Evolutionary conservation across 176 grass and related monocot species (phyloP), one percentile per base, ranked within the genome.

Genomic region (Carex myosuroides): DNA sequence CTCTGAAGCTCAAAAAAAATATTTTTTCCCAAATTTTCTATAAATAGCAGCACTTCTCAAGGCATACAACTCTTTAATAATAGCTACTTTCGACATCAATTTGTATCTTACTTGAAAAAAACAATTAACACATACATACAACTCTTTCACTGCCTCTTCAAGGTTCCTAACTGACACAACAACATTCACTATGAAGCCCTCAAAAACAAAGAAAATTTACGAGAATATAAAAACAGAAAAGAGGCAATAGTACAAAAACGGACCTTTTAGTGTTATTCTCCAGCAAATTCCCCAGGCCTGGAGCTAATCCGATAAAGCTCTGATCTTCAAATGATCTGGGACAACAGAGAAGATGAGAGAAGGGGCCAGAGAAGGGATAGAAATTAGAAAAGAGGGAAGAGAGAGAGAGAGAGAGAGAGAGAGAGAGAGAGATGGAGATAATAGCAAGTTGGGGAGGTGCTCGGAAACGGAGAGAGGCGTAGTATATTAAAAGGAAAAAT

Each of bases 311-410:
- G 73, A 70, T 70, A 87, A 81, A 83, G 52, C 76, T 82, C 32
- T 10, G 82, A 66, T 81, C 87, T 85, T 87, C 89, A 61, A 61
- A 86, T 87, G 83, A 85, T 82, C 82, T 86, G 55, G 85, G 82
- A 88, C 83, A 67, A 67, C 41, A 37, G 3, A 65, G 18, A 3
- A 17, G 6, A 18, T 7, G 10, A 32, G 12, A 67, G 2, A 18
- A n/a, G n/a, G n/a, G n/a, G n/a, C n/a, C n/a, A 3, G 9, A 30
- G 8, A 16, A 76, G 65, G 41, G 29, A 30, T 21, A 55, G 70
- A 30, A 39, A 39, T 39, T 39, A 39, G 37, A 39, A 39, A 26
- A 12, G 4, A 37, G 3, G 16, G 16, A 30, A 78, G 54, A 60
- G 16, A 30, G n/a, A n/a, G n/a, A n/a, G 21, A 81, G 70, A 56